Evolutionary conservation across 495 filamentous ascomycete species (phyloP).

Genomic region (Melanomma pulvis-pyrius): DNA sequence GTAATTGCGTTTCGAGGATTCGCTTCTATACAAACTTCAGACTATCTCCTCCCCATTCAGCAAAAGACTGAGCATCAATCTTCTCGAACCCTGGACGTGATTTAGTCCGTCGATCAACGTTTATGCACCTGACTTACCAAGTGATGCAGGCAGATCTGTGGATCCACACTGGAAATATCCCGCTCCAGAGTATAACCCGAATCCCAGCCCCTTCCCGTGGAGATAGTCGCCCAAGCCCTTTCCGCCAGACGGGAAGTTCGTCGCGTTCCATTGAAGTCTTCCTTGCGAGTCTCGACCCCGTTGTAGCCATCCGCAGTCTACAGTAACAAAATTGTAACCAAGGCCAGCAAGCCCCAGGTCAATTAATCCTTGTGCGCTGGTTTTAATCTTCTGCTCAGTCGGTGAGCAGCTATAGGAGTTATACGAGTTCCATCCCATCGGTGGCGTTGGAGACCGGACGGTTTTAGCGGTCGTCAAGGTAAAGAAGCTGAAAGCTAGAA

Average conservation of each 20-base stretch:
- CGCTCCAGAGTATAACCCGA: conserved; percentile 60
- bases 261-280: conserved; percentile 58
- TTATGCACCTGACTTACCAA: conserved; percentile 9
- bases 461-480: not conserved
- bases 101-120: not conserved
- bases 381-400: conserved; percentile 53
- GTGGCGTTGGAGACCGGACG: conserved; percentile 2
- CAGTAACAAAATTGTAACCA: conserved; percentile 59
- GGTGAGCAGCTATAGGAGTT: conserved; percentile 58
- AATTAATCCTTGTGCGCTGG: conserved; percentile 59
- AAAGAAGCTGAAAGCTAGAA: not conserved
- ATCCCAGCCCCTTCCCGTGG: conserved; percentile 54
- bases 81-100: conserved; percentile 21
- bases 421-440: conserved; percentile 56
- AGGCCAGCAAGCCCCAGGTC: conserved; percentile 54
- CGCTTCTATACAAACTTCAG: conserved; percentile 33
- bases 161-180: conserved; percentile 47
- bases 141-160: conserved; percentile 1
- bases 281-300: conserved; percentile 50
- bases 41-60: conserved; percentile 36
- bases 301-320: conserved; percentile 61
- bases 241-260: conserved; percentile 55
- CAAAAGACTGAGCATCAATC: conserved; percentile 44
- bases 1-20: not conserved
- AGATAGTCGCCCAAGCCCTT: conserved; percentile 54